These are phyloP conservation scores for Eucalyptus marginata DNA, from an alignment of 345 rosid genomes.

Conservation along the genomic window DNA sequence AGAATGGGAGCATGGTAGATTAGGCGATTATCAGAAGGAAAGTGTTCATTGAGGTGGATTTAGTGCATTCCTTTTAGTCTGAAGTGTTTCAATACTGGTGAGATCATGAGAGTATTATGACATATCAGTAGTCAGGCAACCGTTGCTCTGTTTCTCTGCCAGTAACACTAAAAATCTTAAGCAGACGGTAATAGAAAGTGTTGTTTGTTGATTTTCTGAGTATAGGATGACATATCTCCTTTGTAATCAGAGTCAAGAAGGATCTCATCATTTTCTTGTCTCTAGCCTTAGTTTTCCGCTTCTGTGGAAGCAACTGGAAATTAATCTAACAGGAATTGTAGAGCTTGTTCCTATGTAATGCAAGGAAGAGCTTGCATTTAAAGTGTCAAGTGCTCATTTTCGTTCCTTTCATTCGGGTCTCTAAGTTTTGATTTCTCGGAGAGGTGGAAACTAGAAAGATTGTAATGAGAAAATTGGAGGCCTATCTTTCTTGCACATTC, in stretches of 20 bases:
- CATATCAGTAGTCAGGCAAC: not conserved
- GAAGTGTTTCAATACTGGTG: not conserved
- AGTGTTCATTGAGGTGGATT: not conserved
- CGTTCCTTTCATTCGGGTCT: not conserved
- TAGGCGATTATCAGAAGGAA: not conserved
- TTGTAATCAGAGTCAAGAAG: not conserved
- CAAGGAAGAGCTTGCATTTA: not conserved
- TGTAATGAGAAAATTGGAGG: not conserved
- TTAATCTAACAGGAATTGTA: not conserved
- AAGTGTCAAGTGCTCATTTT: not conserved
- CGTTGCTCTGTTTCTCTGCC: not conserved
- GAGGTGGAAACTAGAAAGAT: not conserved
- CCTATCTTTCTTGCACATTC: not conserved
- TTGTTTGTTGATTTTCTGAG: not conserved
- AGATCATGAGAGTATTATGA: not conserved
- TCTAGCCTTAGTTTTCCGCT: not conserved
- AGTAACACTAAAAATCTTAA: not conserved
- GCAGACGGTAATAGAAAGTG: not conserved
- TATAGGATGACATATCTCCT: not conserved
- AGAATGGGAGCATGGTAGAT: not conserved
- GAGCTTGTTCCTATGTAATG: not conserved
- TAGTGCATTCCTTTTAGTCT: not conserved
- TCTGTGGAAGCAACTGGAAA: not conserved
- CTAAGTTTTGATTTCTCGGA: not conserved
- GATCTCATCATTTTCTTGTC: not conserved